A percentile compares a stretch with the other conserved stretches of the same genome.
Evolutionary conservation across 1,284 basidiomycete species (phyloP).

Genomic region (Papiliotrema flavescens): DNA sequence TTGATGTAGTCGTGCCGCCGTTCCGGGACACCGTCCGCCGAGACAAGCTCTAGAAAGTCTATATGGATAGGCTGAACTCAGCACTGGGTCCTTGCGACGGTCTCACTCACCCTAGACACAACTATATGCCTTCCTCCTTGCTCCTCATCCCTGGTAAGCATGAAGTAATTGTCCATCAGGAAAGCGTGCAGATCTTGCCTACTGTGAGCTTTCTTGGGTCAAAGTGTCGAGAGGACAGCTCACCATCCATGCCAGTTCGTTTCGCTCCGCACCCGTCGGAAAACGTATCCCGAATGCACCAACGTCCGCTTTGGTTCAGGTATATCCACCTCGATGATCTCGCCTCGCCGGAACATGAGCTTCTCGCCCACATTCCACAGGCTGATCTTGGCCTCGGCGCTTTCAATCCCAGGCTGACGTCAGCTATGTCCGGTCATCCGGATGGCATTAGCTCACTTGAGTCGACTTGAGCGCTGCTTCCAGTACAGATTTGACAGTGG

Average conservation of each 20-base stretch:
- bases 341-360: constrained; percentile 66
- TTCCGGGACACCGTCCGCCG: constrained; percentile 32
- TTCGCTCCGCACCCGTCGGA: constrained; percentile 32
- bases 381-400: constrained; percentile 76
- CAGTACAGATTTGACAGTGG: constrained; percentile 24
- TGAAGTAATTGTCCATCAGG: constrained; percentile 37
- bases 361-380: constrained; percentile 73
- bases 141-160: constrained; percentile 33
- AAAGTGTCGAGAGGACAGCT: not conserved
- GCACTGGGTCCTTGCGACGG: not conserved
- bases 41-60: constrained; percentile 26
- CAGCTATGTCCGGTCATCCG: constrained; percentile 51
- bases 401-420: constrained; percentile 75
- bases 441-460: constrained; percentile 12
- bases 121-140: constrained; percentile 30
- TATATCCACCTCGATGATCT: constrained; percentile 75
- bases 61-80: constrained; percentile 32
- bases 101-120: constrained; percentile 27
- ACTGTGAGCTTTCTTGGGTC: not conserved
- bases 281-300: constrained; percentile 57
- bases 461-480: constrained; percentile 22
- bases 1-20: constrained; percentile 26
- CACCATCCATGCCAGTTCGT: constrained; percentile 42
- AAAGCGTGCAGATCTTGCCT: constrained; percentile 40
- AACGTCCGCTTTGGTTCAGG: constrained; percentile 68